Evolutionary conservation across 2,329 filamentous ascomycete genomes (phyloP).

Genomic region (Aspergillus ustus): DNA sequence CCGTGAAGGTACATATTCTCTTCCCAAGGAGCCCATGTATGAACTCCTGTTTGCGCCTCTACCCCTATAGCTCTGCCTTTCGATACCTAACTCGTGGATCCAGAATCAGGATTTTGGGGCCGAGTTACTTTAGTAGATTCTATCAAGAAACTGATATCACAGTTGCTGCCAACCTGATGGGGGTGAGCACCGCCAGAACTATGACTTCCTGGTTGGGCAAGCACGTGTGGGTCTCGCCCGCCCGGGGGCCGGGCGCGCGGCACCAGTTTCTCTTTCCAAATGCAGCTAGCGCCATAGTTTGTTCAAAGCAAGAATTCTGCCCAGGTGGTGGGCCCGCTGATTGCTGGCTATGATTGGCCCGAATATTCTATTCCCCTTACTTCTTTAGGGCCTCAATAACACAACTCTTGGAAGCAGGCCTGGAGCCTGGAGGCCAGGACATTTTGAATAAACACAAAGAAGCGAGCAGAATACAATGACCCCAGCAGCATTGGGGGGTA

Average conservation of each 20-base stretch:
- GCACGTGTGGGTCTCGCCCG: background rate
- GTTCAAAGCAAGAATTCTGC: background rate
- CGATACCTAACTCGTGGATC: background rate
- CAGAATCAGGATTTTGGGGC: background rate
- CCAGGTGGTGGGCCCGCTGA: background rate
- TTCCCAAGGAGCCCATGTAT: background rate
- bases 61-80: background rate
- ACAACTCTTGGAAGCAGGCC: too few relatives aligned
- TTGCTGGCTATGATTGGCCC: background rate
- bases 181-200: background rate
- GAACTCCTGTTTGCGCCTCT: background rate
- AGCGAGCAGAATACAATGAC: background rate
- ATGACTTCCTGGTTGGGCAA: background rate
- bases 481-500: background rate
- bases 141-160: background rate
- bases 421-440: too few relatives aligned
- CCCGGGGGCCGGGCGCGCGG: background rate
- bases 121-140: background rate
- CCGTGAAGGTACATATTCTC: background rate
- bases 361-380: background rate
- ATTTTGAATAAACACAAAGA: conserved; percentile 1
- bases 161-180: background rate
- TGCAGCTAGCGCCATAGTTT: conserved; percentile 5
- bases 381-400: conserved; percentile 11
- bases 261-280: background rate